phyloP scores from a whole-genome alignment of 331 rosid species.

The Rosa hybrid region DNA sequence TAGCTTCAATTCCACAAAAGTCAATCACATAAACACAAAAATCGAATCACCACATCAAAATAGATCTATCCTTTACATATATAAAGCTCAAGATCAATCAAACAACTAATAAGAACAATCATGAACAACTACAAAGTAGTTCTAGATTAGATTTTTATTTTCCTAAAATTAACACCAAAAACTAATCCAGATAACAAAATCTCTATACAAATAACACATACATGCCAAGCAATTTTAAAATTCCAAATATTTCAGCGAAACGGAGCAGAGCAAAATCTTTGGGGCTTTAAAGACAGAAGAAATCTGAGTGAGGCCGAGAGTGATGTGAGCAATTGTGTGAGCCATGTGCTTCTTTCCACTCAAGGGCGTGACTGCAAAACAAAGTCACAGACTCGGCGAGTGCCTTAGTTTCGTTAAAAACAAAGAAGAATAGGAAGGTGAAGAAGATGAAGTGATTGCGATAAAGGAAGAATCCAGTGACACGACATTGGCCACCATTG shows the following conservation, averaged over 20 bases:
- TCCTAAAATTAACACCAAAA: too few relatives aligned
- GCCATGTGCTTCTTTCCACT: conserved; percentile 62
- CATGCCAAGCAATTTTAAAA: background rate
- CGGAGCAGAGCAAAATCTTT: conserved; percentile 39
- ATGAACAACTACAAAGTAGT: too few relatives aligned
- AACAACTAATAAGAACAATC: too few relatives aligned
- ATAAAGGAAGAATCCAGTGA: conserved; percentile 37
- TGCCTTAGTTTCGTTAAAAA: conserved; percentile 39
- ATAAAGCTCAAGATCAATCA: too few relatives aligned
- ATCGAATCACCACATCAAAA: too few relatives aligned
- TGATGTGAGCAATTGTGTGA: conserved; percentile 62
- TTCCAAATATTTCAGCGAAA: background rate
- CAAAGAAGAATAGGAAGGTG: conserved; percentile 40
- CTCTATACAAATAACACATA: background rate
- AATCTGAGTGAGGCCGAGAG: conserved; percentile 80
- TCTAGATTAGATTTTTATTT: too few relatives aligned
- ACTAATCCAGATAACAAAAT: too few relatives aligned
- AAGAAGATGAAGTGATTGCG: conserved; percentile 34
- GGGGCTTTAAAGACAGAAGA: conserved; percentile 53
- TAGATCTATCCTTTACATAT: too few relatives aligned
- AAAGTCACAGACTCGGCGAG: conserved; percentile 31
- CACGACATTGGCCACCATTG: conserved; percentile 50
- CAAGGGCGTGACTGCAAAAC: conserved; percentile 39
- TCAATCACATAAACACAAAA: too few relatives aligned
- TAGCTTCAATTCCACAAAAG: too few relatives aligned